phyloP scores from a whole-genome alignment of 176 grass and related monocot genomes.

The Lolium rigidum region DNA sequence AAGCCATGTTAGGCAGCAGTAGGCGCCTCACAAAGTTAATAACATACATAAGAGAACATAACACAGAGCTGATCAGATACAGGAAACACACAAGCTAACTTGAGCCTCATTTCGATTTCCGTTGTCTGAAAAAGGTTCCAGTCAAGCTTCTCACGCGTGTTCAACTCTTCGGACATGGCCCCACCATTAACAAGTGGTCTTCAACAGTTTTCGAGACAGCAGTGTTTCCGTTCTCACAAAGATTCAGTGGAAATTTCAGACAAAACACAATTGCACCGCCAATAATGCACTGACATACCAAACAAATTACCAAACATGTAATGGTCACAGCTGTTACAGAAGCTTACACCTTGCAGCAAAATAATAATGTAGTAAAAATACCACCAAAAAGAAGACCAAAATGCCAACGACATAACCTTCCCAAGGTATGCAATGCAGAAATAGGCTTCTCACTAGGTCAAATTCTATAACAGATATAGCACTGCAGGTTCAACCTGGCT shows the following conservation, averaged over 20 bases:
- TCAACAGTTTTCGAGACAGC: constrained; percentile 44
- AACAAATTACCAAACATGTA: not conserved
- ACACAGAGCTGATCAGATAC: constrained; percentile 2
- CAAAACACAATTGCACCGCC: too few relatives aligned
- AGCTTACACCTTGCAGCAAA: not conserved
- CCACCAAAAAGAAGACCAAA: not conserved
- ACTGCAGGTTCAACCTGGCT: not conserved
- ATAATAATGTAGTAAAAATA: not conserved
- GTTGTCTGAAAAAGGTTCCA: too few relatives aligned
- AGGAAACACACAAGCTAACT: not conserved
- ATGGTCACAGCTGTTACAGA: not conserved
- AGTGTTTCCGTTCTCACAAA: not conserved
- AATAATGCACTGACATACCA: not conserved
- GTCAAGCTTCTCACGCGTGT: too few relatives aligned
- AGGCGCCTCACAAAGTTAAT: not conserved
- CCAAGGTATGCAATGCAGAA: not conserved
- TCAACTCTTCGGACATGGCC: constrained; percentile 52
- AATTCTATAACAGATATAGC: not conserved
- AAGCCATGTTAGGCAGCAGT: too few relatives aligned
- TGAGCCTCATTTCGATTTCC: too few relatives aligned
- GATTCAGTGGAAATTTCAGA: too few relatives aligned
- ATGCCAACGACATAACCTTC: not conserved
- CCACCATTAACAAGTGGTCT: constrained; percentile 33
- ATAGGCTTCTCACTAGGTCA: too few relatives aligned
- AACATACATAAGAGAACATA: not conserved